phyloP scores from a whole-genome alignment of 805 yeast species.

The Alloascoidea africana region DNA sequence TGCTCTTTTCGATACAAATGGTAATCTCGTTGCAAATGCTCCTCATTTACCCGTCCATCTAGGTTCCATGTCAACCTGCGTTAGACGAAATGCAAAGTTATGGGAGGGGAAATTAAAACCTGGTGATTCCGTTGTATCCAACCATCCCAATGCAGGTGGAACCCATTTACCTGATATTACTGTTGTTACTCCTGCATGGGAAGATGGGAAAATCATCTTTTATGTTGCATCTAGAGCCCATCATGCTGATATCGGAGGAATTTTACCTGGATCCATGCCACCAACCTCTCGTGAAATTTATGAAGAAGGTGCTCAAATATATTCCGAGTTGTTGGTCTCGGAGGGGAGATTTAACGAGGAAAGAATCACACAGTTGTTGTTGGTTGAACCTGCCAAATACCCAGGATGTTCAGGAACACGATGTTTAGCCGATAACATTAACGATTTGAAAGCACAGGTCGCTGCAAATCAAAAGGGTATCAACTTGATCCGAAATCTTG shows the following conservation, averaged over 20 bases:
- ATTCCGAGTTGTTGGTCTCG: conserved; percentile 58
- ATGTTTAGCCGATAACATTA: conserved; percentile 66
- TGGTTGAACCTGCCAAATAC: conserved; percentile 60
- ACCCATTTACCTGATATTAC: conserved; percentile 86
- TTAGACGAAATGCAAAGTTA: conserved; percentile 42
- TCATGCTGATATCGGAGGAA: conserved; percentile 93
- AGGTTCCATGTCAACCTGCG: conserved; percentile 77
- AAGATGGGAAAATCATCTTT: conserved; percentile 43
- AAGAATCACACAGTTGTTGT: conserved; percentile 42
- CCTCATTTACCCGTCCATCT: conserved; percentile 82
- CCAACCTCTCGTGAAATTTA: conserved; percentile 73
- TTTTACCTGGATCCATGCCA: conserved; percentile 89
- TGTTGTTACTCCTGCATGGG: conserved; percentile 77
- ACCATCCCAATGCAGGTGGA: conserved; percentile 78
- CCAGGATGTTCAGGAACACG: conserved; percentile 90
- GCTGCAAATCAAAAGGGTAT: conserved; percentile 87
- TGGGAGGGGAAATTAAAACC: conserved; percentile 52
- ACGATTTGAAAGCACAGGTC: conserved; percentile 74
- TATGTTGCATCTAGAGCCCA: conserved; percentile 93
- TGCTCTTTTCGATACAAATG: conserved; percentile 63
- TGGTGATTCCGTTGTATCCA: conserved; percentile 67
- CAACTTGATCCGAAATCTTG: conserved; percentile 39
- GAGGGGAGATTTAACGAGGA: conserved; percentile 66
- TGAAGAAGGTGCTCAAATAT: conserved; percentile 87
- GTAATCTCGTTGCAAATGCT: conserved; percentile 77